Evolutionary conservation across 495 filamentous ascomycete genomes (phyloP), one percentile per base, ranked within the genome.

Genomic region (Daldinia bambusicola): DNA sequence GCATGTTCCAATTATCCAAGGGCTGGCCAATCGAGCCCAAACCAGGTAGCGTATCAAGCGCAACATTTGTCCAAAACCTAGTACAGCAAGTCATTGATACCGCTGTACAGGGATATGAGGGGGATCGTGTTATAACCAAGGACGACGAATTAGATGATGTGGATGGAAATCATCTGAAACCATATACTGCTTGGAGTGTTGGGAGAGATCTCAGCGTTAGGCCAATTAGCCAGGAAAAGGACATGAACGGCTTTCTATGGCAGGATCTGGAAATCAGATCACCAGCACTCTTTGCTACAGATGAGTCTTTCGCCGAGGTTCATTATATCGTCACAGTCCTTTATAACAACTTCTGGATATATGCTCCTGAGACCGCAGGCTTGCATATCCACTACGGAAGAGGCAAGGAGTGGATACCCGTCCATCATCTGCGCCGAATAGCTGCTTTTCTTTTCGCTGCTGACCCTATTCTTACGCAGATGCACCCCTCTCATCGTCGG

Each of bases 351-450:
- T 74, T 62, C 26, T 74, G 66, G 66, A 13, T 70, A 1, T 4
- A 63, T 16, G 14, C 57, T 1, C 66, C 66, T 0, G 2, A 30
- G 8, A 53, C 14, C 1, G 34, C 61, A 1, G 71, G 66, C 6
- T 20, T 74, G 6, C 71, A 70, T 36, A 26, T 74, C 5, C 71
- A 70, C n/a, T 66, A 62, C n/a, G 66, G 66, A 13, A n/a, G 66
- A 20, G 66, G 71, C 16, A 63, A 13, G 13, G 36, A 60, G 5
- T 66, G 20, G 34, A 61, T 70, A 9, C 62, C 62, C 2, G 16
- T 67, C 6, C 1, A 10, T 1, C 20, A 74, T 18, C 36, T 70
- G 10, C 67, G 71, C 6, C 38, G 53, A 5, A 63, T 70, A 13
- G 63, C 34, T 0, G 51, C 71, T 32, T 66, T 74, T 22, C 50